Evolutionary conservation across 108 stramenopile species (phyloP).

Genomic region (Nannochloropsis granulata): DNA sequence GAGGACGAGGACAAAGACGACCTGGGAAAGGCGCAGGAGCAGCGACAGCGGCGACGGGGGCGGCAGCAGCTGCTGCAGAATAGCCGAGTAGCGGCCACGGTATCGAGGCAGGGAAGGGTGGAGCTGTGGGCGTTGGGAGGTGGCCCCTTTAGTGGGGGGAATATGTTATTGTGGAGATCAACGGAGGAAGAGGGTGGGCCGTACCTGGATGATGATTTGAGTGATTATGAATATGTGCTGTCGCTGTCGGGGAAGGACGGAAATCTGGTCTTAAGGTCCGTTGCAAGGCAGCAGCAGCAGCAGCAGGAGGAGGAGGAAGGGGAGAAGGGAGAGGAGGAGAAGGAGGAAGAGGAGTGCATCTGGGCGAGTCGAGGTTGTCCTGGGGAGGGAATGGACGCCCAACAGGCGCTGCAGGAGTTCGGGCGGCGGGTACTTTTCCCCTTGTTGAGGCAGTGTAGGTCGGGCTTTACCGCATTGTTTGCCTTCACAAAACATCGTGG

Average conservation of each 20-base stretch:
- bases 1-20: neutral
- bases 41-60: neutral
- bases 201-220: neutral
- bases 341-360: neutral
- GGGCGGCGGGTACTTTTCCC: neutral
- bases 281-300: neutral
- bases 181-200: neutral
- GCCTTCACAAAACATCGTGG: neutral
- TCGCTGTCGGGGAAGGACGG: neutral
- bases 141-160: neutral
- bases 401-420: neutral
- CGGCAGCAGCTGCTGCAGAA: neutral
- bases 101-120: neutral
- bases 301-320: neutral
- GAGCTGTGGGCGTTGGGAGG: neutral
- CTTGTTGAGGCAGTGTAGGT: neutral
- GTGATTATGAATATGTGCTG: neutral
- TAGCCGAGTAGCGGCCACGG: neutral
- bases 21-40: neutral
- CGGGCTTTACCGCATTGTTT: neutral
- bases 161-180: neutral
- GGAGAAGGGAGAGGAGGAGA: neutral
- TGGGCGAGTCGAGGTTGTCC: neutral
- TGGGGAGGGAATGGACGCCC: neutral
- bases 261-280: neutral